phyloP scores from a whole-genome alignment of 805 yeast species.

The Teunomyces cretensis region DNA sequence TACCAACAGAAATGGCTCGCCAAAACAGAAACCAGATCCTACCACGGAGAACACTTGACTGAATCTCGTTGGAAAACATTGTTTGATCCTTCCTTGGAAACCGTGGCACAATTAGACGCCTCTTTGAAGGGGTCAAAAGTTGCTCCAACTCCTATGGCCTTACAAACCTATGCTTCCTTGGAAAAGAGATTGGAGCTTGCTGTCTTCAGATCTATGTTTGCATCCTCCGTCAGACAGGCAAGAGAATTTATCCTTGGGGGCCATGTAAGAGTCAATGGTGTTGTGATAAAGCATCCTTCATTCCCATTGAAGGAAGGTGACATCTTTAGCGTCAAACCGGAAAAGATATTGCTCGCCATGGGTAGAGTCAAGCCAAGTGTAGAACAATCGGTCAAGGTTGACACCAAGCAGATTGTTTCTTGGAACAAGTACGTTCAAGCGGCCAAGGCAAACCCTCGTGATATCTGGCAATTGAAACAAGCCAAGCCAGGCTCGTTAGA shows the following conservation, averaged over 20 bases:
- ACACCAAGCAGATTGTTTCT: conserved; percentile 64
- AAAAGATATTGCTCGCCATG: conserved; percentile 77
- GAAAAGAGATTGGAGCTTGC: conserved; percentile 92
- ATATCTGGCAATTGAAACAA: conserved; percentile 50
- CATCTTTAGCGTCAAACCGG: conserved; percentile 81
- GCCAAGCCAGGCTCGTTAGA: conserved; percentile 42
- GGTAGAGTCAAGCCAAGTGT: conserved; percentile 83
- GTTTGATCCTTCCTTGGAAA: conserved; percentile 70
- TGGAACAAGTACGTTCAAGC: conserved; percentile 74
- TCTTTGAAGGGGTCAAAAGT: conserved; percentile 60
- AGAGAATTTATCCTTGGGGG: conserved; percentile 82
- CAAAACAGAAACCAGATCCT: conserved; percentile 88
- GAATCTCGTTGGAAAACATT: conserved; percentile 77
- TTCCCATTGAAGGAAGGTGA: conserved; percentile 82
- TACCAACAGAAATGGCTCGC: conserved; percentile 92
- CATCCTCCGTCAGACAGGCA: conserved; percentile 91
- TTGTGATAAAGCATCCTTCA: conserved; percentile 73
- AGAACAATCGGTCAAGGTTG: conserved; percentile 64
- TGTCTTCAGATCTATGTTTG: conserved; percentile 87
- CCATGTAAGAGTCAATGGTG: conserved; percentile 82
- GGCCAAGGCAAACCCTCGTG: conserved; percentile 57
- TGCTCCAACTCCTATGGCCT: conserved; percentile 72
- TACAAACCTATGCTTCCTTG: conserved; percentile 85
- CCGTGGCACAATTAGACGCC: conserved; percentile 88
- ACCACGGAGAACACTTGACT: conserved; percentile 91